phyloP scores from a whole-genome alignment of 495 filamentous ascomycete species.

The Podospora australis region DNA sequence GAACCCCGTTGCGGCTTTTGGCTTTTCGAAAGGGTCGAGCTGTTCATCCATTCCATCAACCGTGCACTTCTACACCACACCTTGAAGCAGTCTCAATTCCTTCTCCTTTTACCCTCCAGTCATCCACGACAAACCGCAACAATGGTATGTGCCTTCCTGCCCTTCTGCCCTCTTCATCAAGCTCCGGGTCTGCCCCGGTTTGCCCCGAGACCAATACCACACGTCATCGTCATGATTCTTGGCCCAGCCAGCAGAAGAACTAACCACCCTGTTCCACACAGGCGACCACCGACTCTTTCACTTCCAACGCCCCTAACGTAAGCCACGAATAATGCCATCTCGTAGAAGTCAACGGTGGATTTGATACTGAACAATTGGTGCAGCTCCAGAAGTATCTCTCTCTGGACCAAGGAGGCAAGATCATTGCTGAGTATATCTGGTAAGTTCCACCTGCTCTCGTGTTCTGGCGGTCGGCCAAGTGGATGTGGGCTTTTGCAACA shows the following conservation, averaged over 20 bases:
- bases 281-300: constrained; percentile 5
- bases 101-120: no score
- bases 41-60: background rate
- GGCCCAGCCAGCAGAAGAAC: background rate
- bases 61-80: background rate
- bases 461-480: no score
- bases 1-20: background rate
- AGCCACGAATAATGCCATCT: no score
- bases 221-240: background rate
- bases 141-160: constrained; percentile 9
- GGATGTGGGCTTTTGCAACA: background rate
- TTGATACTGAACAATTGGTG: background rate
- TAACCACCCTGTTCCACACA: constrained; percentile 3
- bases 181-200: background rate
- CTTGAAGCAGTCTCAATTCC: no score
- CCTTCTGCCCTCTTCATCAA: background rate
- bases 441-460: background rate
- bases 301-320: constrained; percentile 7
- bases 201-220: background rate
- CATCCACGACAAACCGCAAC: background rate
- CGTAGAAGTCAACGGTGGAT: no score
- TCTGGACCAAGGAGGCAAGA: constrained; percentile 77
- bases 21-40: background rate
- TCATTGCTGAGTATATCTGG: constrained; percentile 92
- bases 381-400: constrained; percentile 88